These are phyloP conservation scores for Penicillium janthinellum DNA, from an alignment of 2,329 filamentous ascomycete species.

Conservation along the genomic window DNA sequence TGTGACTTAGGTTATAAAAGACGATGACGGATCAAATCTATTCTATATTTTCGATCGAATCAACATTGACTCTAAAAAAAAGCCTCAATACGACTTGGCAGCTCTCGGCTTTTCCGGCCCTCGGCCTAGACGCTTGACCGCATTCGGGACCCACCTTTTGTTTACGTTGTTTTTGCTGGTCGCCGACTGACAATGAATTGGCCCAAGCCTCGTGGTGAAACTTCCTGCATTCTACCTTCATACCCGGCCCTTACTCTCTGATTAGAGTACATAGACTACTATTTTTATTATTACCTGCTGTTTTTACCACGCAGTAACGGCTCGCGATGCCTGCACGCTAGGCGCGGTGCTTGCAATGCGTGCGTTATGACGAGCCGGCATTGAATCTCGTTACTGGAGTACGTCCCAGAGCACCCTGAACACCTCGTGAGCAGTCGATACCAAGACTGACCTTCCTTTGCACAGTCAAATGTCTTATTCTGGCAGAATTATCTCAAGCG, in stretches of 20 bases:
- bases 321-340: constrained; percentile 8
- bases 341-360: constrained; percentile 17
- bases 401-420: constrained; percentile 2
- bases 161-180: constrained; percentile 30
- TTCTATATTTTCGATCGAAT: background rate
- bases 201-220: background rate
- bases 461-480: constrained; percentile 8
- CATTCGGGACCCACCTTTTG: constrained; percentile 27
- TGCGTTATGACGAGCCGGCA: constrained; percentile 14
- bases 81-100: background rate
- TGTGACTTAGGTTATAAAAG: constrained; percentile 19
- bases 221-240: constrained; percentile 9
- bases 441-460: background rate
- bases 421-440: background rate
- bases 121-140: constrained; percentile 21
- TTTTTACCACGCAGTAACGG: constrained; percentile 2
- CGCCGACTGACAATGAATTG: constrained; percentile 4
- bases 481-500: constrained; percentile 9
- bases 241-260: constrained; percentile 10
- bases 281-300: background rate
- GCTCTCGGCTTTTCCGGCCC: background rate
- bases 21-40: background rate
- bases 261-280: constrained; percentile 9
- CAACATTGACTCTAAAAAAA: too few species aligned
- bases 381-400: constrained; percentile 11